A percentile compares a stretch with the other conserved stretches of the same genome.
Evolutionary conservation across 2,329 filamentous ascomycete genomes (phyloP).

Genomic region (Hirsutella thompsonii): DNA sequence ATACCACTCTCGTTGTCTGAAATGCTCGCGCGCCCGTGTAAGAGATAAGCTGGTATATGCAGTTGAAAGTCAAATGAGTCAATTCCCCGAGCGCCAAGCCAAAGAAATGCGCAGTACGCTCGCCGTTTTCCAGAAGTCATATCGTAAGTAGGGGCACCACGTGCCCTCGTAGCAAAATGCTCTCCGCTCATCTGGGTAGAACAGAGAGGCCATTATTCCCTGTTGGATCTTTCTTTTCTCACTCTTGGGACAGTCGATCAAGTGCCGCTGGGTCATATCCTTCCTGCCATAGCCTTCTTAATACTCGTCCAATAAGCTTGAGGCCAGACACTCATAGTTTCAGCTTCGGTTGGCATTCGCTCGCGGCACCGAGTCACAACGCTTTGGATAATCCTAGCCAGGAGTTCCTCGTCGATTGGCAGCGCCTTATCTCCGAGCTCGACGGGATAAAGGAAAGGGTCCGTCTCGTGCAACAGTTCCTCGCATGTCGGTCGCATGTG

Average conservation of each 20-base stretch:
- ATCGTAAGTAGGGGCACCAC: not conserved
- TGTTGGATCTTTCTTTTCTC: slow-evolving; percentile 1
- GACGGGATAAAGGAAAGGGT: slow-evolving; percentile 51
- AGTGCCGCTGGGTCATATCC: slow-evolving; percentile 9
- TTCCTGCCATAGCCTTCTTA: slow-evolving; percentile 31
- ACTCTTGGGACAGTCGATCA: not conserved
- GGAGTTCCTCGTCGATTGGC: slow-evolving; percentile 49
- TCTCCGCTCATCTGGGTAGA: not conserved
- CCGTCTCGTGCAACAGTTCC: slow-evolving; percentile 43
- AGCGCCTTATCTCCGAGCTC: slow-evolving; percentile 41
- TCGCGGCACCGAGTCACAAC: slow-evolving; percentile 47
- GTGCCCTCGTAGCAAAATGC: not conserved
- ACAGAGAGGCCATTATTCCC: not conserved
- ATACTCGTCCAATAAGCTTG: slow-evolving; percentile 49
- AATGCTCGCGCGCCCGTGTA: slow-evolving; percentile 4
- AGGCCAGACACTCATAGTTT: slow-evolving; percentile 43
- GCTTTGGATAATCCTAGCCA: slow-evolving; percentile 49
- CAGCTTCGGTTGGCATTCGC: slow-evolving; percentile 43
- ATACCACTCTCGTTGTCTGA: not conserved
- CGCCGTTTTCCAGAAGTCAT: not conserved
- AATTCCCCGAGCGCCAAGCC: slow-evolving; percentile 1
- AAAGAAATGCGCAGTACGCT: not conserved
- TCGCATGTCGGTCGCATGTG: slow-evolving; percentile 50
- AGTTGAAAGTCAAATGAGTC: slow-evolving; percentile 15
- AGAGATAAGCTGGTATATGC: slow-evolving; percentile 9